These are phyloP conservation scores for Termitomyces sp. DNA, from an alignment of 768 basidiomycete species.

Conservation along the genomic window DNA sequence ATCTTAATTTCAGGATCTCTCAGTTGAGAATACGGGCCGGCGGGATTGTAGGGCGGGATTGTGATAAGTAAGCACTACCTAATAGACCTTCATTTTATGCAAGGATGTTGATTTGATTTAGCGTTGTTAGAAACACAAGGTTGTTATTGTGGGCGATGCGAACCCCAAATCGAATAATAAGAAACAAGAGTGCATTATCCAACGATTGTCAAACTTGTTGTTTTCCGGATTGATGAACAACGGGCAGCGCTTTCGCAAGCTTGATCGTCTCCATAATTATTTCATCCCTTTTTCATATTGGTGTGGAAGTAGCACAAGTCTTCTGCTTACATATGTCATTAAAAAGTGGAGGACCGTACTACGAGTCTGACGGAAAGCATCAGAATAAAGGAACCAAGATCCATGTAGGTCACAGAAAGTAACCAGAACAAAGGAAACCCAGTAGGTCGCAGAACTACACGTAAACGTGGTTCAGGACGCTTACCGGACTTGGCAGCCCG, in stretches of 20 bases:
- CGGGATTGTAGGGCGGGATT: neutral
- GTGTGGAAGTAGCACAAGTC: too few species aligned
- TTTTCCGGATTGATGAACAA: neutral
- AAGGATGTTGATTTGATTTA: neutral
- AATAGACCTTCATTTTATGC: neutral
- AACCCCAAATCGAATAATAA: neutral
- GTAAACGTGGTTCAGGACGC: too few species aligned
- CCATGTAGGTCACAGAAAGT: too few species aligned
- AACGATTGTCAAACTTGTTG: neutral
- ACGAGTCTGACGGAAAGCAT: too few species aligned
- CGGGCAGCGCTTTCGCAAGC: neutral
- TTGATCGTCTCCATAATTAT: neutral
- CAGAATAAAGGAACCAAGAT: too few species aligned
- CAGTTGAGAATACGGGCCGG: neutral
- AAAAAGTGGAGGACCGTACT: too few species aligned
- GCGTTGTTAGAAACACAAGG: neutral
- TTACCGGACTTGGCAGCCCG: neutral
- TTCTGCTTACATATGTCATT: too few species aligned
- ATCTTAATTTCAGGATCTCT: neutral
- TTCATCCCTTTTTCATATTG: too few species aligned
- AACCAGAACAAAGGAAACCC: too few species aligned
- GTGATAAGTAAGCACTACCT: neutral
- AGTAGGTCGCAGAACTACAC: too few species aligned
- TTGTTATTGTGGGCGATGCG: neutral
- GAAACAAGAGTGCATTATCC: neutral